Conservation (phyloP, 257 asterid species). For the Apocynum venetum region DNA sequence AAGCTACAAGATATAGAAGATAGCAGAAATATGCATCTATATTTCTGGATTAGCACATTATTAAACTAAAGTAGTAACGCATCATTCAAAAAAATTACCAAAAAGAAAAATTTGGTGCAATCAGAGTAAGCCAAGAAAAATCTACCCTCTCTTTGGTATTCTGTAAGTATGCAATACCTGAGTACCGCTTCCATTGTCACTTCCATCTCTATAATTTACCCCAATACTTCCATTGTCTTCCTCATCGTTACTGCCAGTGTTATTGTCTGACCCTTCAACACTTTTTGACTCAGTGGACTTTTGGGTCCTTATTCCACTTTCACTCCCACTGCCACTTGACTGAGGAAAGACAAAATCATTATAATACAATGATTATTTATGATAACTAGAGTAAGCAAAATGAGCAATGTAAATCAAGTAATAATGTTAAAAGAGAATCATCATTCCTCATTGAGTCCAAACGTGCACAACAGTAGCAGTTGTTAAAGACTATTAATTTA, state of each 20-base stretch:
- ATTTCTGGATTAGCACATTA: background rate
- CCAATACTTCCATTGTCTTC: conserved; percentile 40
- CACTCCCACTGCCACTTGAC: conserved; percentile 56
- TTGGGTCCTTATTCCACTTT: conserved; percentile 41
- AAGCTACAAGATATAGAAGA: conserved; percentile 2
- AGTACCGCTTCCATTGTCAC: conserved; percentile 50
- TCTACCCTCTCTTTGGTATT: conserved; percentile 2
- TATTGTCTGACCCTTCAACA: conserved; percentile 30
- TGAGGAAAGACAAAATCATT: conserved; percentile 15
- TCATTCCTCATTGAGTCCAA: background rate
- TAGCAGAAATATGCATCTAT: background rate
- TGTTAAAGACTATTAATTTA: background rate
- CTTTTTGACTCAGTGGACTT: conserved; percentile 34
- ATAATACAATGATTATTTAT: background rate
- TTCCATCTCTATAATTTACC: conserved; percentile 30
- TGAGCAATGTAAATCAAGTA: background rate
- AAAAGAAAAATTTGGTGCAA: background rate
- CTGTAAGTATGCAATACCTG: conserved; percentile 28
- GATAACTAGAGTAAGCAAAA: background rate
- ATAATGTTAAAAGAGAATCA: background rate
- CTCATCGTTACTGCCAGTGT: conserved; percentile 34
- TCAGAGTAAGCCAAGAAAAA: background rate
- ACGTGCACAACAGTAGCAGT: background rate
- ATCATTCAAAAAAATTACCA: background rate
- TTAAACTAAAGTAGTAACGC: background rate